phyloP scores from a whole-genome alignment of 202 grass and related monocot species.

The Schoenoplectus triqueter region DNA sequence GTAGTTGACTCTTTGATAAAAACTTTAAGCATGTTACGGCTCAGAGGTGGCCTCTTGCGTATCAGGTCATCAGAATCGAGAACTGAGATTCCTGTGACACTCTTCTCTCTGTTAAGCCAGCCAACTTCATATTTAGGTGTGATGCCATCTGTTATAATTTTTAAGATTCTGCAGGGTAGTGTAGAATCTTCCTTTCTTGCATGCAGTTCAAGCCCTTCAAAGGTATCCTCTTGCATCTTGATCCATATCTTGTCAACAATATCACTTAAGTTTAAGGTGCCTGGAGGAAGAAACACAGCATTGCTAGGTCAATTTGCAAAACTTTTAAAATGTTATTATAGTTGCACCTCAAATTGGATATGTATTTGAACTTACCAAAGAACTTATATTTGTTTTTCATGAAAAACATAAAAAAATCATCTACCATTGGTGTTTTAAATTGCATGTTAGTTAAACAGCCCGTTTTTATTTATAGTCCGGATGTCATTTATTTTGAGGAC shows the following conservation, averaged over 20 bases:
- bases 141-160: constrained; percentile 51
- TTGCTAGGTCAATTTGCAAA: background rate
- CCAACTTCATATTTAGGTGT: constrained; percentile 61
- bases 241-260: constrained; percentile 70
- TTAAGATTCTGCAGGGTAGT: constrained; percentile 74
- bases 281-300: constrained; percentile 59
- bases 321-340: background rate
- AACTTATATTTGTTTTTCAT: constrained; percentile 2
- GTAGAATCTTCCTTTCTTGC: constrained; percentile 62
- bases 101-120: constrained; percentile 73
- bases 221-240: constrained; percentile 53
- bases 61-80: constrained; percentile 67
- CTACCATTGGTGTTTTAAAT: background rate
- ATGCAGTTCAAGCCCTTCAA: constrained; percentile 84
- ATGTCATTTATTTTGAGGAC: background rate
- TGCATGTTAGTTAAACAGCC: background rate
- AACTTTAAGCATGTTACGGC: constrained; percentile 58
- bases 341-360: background rate
- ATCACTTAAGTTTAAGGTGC: constrained; percentile 64
- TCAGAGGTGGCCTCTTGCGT: constrained; percentile 57
- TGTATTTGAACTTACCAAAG: background rate
- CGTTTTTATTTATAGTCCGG: background rate
- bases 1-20: constrained; percentile 82
- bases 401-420: background rate
- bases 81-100: constrained; percentile 53